Conservation (phyloP, 306 rosid genomes). For the Cotoneaster glaucophyllus region DNA sequence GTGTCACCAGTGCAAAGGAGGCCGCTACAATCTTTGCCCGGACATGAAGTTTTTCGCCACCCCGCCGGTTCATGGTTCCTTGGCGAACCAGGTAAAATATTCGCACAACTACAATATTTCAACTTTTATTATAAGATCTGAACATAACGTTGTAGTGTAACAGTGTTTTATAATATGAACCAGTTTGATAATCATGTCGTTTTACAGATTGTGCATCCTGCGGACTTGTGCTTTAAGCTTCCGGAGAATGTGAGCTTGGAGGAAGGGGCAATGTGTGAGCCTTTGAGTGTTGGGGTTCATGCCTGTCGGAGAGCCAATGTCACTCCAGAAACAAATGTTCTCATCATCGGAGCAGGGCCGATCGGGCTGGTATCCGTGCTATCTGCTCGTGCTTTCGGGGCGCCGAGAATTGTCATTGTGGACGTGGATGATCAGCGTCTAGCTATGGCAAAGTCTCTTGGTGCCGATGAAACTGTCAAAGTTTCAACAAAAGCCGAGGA, state of each 20-base stretch:
- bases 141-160: not conserved
- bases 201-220: not conserved
- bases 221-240: not conserved
- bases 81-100: not conserved
- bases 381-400: not conserved
- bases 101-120: not conserved
- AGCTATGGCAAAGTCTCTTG: not conserved
- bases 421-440: not conserved
- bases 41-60: not conserved
- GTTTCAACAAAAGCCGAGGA: not conserved
- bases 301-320: not conserved
- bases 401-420: not conserved
- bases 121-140: not conserved
- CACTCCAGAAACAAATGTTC: not conserved
- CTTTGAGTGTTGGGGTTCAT: not conserved
- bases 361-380: not conserved
- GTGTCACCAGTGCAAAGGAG: not conserved
- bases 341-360: not conserved
- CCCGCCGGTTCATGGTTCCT: not conserved
- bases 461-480: not conserved
- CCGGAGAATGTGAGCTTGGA: not conserved
- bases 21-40: not conserved
- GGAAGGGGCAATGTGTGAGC: not conserved
- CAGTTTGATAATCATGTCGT: not conserved
- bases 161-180: not conserved